Evolutionary conservation across 2,329 filamentous ascomycete species (phyloP), one percentile per base, ranked within the genome.

Genomic region (Arthrobotrys megalospora): DNA sequence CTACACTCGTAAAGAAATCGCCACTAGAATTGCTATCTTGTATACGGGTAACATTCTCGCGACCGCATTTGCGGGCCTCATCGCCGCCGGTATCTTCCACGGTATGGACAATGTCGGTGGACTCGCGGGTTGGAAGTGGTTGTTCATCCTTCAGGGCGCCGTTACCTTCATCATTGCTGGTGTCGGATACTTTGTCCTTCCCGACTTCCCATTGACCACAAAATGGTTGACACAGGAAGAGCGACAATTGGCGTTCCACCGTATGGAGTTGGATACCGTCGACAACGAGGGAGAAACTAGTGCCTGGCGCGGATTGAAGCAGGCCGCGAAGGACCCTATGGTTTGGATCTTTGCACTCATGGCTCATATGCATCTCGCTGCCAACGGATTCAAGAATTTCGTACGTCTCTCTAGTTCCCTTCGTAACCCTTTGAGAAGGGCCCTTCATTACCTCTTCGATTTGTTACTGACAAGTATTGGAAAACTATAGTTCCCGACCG

Each of bases 1-100:
- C 88, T 92, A 92, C 83, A 91, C 90, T 0, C 86, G 89, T 55
- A 86, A 87, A 60, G 88, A 90, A 83, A 81, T 90, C 78, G 86
- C 87, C 7, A 84, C 84, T 66, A 84, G 88, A 64, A 89, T 89
- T 80, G 88, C 88, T 68, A 86, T 90, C 24, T 83, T 90, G 24
- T 90, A 89, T 83, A 88, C 88, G 75, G 88, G 88, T 1, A 89
- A 89, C 81, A 86, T 89, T 79, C 87, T 90, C 80, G 88, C 88
- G 48, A 89, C 88, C 53, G 88, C 88, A 64, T 90, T 90, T 81
- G 89, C 88, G 0, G 88, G 88, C 0, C 85, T 90, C 1, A 86
- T 90, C 47, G 89, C 86, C 1, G 88, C 88, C 0, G 89, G 88
- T n/a, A 88, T 90, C 7, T 88, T 86, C 48, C 88, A 88, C 80